These are phyloP conservation scores for Asparagopsis taxiformis DNA, from an alignment of 31 red algal genomes.

Conservation along the genomic window DNA sequence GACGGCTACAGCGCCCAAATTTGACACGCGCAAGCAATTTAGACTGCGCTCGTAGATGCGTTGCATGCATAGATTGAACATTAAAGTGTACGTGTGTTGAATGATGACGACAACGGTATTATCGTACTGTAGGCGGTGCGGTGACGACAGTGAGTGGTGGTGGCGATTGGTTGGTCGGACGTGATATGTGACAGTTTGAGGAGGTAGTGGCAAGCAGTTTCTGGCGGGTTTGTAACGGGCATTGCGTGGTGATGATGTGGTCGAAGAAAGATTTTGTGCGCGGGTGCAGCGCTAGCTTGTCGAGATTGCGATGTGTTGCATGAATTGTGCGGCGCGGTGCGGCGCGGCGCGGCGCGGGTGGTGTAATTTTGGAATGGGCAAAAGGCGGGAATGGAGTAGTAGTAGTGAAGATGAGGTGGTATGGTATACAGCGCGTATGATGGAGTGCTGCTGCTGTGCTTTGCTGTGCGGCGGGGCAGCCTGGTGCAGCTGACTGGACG, in stretches of 20 bases:
- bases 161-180: background rate
- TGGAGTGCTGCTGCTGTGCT: too few relatives aligned
- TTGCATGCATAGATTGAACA: too few relatives aligned
- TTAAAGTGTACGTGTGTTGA: too few relatives aligned
- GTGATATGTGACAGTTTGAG: too few relatives aligned
- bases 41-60: conserved; percentile 30
- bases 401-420: too few relatives aligned
- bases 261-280: background rate
- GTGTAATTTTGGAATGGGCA: too few relatives aligned
- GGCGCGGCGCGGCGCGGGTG: background rate
- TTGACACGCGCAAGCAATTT: conserved; percentile 53
- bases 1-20: conserved; percentile 31
- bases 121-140: background rate
- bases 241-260: background rate
- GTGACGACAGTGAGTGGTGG: background rate
- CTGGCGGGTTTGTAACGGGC: background rate
- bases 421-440: too few relatives aligned
- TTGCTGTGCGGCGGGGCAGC: too few relatives aligned
- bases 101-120: too few relatives aligned
- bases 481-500: too few relatives aligned
- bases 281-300: background rate
- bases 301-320: background rate
- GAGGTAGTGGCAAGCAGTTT: background rate
- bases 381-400: too few relatives aligned
- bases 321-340: background rate